Evolutionary conservation across 2,329 filamentous ascomycete species (phyloP).

Genomic region (Cladosporium sp.): DNA sequence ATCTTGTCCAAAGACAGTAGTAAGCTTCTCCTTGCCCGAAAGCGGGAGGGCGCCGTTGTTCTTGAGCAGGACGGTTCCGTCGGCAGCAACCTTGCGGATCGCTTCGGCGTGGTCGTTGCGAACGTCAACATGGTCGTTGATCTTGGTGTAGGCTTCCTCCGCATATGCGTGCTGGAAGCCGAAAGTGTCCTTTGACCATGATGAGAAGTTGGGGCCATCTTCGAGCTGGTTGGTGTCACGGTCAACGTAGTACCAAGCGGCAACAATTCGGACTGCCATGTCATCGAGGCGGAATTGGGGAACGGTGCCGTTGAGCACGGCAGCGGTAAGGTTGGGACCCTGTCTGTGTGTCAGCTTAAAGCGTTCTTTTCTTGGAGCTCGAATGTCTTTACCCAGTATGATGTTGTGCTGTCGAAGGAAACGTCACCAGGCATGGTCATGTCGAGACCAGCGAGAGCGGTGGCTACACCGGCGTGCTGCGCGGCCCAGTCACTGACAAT

Average conservation of each 20-base stretch:
- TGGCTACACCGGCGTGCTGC: slow-evolving; percentile 67
- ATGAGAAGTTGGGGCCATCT: slow-evolving; percentile 73
- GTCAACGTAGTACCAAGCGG: slow-evolving; percentile 64
- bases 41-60: slow-evolving; percentile 76
- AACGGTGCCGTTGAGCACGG: slow-evolving; percentile 84
- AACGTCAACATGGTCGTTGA: slow-evolving; percentile 84
- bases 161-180: slow-evolving; percentile 67
- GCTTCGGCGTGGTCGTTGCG: slow-evolving; percentile 68
- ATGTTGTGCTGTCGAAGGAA: slow-evolving; percentile 72
- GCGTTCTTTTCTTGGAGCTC: neutral
- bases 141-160: slow-evolving; percentile 61
- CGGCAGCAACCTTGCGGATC: slow-evolving; percentile 75
- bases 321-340: slow-evolving; percentile 82
- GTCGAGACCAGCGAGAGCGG: slow-evolving; percentile 72
- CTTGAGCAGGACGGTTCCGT: slow-evolving; percentile 86
- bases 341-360: slow-evolving; percentile 3
- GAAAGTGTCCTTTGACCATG: slow-evolving; percentile 78
- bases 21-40: slow-evolving; percentile 69
- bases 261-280: slow-evolving; percentile 80
- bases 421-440: slow-evolving; percentile 91
- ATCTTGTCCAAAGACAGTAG: slow-evolving; percentile 80
- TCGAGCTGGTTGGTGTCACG: slow-evolving; percentile 53
- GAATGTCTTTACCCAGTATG: slow-evolving; percentile 16
- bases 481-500: slow-evolving; percentile 72
- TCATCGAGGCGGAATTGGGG: slow-evolving; percentile 85